Evolutionary conservation across 208 protist species (phyloP).

Genomic region (Trypanosoma platydactyli): DNA sequence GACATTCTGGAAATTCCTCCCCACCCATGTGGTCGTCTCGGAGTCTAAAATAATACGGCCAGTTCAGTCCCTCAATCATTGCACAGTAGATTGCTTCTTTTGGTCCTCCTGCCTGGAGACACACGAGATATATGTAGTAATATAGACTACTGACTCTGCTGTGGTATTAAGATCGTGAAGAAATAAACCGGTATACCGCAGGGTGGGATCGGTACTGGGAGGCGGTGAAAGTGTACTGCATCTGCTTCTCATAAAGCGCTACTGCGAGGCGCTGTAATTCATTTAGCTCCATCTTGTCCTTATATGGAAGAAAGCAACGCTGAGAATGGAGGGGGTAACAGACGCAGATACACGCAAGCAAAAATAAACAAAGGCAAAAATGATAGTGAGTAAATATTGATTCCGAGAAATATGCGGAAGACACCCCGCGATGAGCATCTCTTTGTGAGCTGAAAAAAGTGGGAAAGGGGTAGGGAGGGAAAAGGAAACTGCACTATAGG

Average conservation of each 20-base stretch:
- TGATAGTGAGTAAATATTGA: too few relatives aligned
- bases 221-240: constrained; percentile 29
- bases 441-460: too few relatives aligned
- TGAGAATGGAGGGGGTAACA: neutral
- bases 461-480: too few relatives aligned
- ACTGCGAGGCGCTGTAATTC: constrained; percentile 24
- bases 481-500: too few relatives aligned
- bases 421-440: too few relatives aligned
- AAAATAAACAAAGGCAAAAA: too few relatives aligned
- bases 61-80: constrained; percentile 29
- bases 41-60: constrained; percentile 28
- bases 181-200: constrained; percentile 26
- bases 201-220: constrained; percentile 27
- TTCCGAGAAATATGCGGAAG: too few relatives aligned
- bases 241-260: constrained; percentile 21
- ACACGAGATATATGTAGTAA: constrained; percentile 25
- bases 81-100: constrained; percentile 13
- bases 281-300: constrained; percentile 25
- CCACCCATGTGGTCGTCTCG: constrained; percentile 16
- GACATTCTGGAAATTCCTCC: constrained; percentile 20
- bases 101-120: constrained; percentile 7
- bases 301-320: constrained; percentile 8
- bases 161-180: constrained; percentile 24
- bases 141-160: constrained; percentile 29
- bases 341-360: too few relatives aligned